Conservation (phyloP, 352 stramenopile species). For the Phytopythium oedochilum region DNA sequence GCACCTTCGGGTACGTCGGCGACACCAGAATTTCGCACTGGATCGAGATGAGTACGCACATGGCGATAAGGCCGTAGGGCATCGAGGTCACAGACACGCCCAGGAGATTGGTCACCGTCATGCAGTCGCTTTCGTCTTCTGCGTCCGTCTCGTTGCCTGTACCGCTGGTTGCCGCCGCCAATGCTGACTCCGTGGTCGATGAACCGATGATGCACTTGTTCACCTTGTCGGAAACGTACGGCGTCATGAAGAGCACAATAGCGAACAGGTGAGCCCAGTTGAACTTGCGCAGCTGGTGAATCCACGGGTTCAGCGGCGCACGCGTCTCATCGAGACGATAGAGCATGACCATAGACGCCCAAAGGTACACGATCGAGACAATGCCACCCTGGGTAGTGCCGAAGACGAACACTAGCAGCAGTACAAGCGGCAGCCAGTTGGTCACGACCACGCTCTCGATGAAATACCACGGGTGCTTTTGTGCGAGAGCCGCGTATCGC, state of each 20-base stretch:
- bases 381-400: slow-evolving; percentile 64
- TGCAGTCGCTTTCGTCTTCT: slow-evolving; percentile 31
- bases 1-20: slow-evolving; percentile 55
- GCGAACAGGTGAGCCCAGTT: slow-evolving; percentile 83
- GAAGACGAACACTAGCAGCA: slow-evolving; percentile 72
- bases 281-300: slow-evolving; percentile 71
- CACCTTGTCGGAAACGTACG: slow-evolving; percentile 49
- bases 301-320: slow-evolving; percentile 48
- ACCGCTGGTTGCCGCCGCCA: background rate
- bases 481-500: slow-evolving; percentile 46
- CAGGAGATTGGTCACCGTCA: slow-evolving; percentile 66
- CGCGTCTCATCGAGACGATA: slow-evolving; percentile 74
- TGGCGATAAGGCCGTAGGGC: slow-evolving; percentile 63
- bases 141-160: slow-evolving; percentile 12
- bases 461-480: slow-evolving; percentile 65
- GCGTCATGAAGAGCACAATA: slow-evolving; percentile 64
- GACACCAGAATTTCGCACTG: slow-evolving; percentile 72
- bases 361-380: slow-evolving; percentile 74
- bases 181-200: background rate
- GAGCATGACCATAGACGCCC: slow-evolving; percentile 63
- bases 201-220: slow-evolving; percentile 37
- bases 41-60: slow-evolving; percentile 83
- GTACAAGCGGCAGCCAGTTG: slow-evolving; percentile 59
- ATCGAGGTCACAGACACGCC: slow-evolving; percentile 49
- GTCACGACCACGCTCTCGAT: slow-evolving; percentile 60